Evolutionary conservation across 2,329 filamentous ascomycete species (phyloP), one percentile per base, ranked within the genome.

Genomic region (Gaeumannomyces tritici): DNA sequence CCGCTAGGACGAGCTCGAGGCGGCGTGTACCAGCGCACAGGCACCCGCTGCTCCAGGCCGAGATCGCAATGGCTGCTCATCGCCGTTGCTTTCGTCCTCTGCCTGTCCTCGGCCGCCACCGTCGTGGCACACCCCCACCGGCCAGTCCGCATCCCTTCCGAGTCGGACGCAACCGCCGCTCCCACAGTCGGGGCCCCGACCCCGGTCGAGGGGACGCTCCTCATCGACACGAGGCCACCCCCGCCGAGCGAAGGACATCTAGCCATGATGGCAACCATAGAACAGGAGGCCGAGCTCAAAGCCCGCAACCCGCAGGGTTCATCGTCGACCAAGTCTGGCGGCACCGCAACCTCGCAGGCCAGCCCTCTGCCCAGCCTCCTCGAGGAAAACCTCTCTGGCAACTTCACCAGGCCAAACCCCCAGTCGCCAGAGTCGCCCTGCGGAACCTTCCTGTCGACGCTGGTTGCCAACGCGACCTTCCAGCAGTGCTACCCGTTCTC

Each of bases 401-500:
- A 89, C 67, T 89, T 90, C 73, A 81, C 82, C 21, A 74, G 55
- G 5, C 63, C 72, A 61, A 69, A 74, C 42, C 42, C 42, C 11
- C 42, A 51, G 42, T 51, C 42, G 18, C 24, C 42, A 13, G 75
- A 77, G 60, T 81, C 79, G 28, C 76, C 77, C 6, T 93, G 89
- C 70, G 83, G 86, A 3, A 72, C 71, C 6, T 93, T 93, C 74
- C 87, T 96, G 73, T 79, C 83, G 61, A 73, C 73, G 2, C 85
- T 96, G 68, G 80, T 95, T 60, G 76, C 75, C 58, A 83, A 90
- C 70, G 71, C 80, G 7, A 86, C 83, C 4, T 91, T 95, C 68
- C 82, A 84, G 67, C 73, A 81, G 61, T 98, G 93, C 76, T 85
- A 93, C 67, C 91, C 93, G 0, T 80, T 97, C 63, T 96, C 93